phyloP scores from a whole-genome alignment of 2,329 filamentous ascomycete genomes.

The Polytolypa hystricis region DNA sequence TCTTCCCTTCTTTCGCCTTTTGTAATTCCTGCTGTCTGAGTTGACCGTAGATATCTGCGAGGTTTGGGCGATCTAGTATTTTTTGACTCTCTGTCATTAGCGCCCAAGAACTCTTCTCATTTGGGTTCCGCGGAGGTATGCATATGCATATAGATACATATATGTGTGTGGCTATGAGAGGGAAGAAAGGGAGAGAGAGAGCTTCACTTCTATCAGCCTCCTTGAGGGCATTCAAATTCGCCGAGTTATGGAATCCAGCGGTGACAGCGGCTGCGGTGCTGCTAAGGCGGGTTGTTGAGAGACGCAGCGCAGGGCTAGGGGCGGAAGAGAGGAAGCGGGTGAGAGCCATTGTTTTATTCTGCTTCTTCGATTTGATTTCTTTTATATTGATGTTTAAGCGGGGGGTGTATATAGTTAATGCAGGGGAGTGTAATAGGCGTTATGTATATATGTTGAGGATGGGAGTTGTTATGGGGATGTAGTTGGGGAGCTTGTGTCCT shows the following conservation, averaged over 20 bases:
- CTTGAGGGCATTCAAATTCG: conserved; percentile 19
- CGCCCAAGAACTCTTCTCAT: conserved; percentile 19
- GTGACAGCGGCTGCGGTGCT: background rate
- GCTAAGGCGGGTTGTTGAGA: too few species aligned
- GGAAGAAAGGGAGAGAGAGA: background rate
- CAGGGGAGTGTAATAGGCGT: conserved; percentile 14
- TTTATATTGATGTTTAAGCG: too few species aligned
- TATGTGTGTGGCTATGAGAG: background rate
- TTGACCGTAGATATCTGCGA: too few species aligned
- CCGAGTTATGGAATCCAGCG: conserved; percentile 20
- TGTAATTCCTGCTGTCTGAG: conserved; percentile 49
- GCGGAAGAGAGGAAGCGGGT: too few species aligned
- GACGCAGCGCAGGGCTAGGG: conserved; percentile 1
- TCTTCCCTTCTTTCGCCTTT: conserved; percentile 47
- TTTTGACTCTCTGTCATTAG: conserved; percentile 34
- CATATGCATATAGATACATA: background rate
- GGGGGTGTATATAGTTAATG: too few species aligned
- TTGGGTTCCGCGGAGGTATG: background rate
- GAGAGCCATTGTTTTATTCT: too few species aligned
- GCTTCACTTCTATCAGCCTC: conserved; percentile 26
- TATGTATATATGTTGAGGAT: too few species aligned
- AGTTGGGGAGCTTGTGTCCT: too few species aligned
- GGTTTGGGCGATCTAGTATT: too few species aligned
- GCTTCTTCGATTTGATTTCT: too few species aligned
- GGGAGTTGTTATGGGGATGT: too few species aligned